A percentile compares a stretch with the other conserved stretches of the same genome.
Evolutionary conservation across 306 rosid species (phyloP).

Genomic region (Clitoria ternatea): DNA sequence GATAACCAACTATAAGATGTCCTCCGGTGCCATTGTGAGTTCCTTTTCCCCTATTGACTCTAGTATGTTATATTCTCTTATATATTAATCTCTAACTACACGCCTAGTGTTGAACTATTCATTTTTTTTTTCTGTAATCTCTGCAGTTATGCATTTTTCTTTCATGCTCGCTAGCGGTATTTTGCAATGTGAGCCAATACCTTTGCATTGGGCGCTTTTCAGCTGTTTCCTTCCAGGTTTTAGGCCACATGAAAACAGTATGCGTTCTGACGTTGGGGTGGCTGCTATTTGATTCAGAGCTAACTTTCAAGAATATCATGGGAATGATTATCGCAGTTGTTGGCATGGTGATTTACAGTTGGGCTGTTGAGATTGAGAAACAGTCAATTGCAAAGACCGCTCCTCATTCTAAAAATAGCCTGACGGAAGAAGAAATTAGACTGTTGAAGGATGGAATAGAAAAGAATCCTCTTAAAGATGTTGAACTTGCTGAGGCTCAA

Average conservation of each 20-base stretch:
- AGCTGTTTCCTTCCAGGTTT: constrained; percentile 87
- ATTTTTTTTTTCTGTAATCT: constrained; percentile 5
- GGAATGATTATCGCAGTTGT: constrained; percentile 74
- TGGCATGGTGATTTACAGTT: constrained; percentile 90
- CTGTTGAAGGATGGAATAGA: constrained; percentile 63
- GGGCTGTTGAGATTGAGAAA: constrained; percentile 82
- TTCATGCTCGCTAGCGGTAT: constrained; percentile 76
- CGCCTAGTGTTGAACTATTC: background rate
- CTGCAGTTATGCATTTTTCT: constrained; percentile 76
- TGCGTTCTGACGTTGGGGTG: constrained; percentile 87
- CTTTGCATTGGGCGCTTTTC: constrained; percentile 94
- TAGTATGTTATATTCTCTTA: constrained; percentile 14
- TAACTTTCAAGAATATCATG: constrained; percentile 74
- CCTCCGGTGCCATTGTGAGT: constrained; percentile 79
- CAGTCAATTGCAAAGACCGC: constrained; percentile 41
- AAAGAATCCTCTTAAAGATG: constrained; percentile 41
- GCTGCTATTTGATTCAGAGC: constrained; percentile 83
- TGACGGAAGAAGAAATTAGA: constrained; percentile 81
- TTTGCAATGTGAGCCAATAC: constrained; percentile 90
- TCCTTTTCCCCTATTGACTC: background rate
- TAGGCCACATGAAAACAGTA: constrained; percentile 95
- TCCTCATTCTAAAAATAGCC: constrained; percentile 53
- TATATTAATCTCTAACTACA: background rate
- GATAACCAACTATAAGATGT: constrained; percentile 64
- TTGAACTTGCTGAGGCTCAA: constrained; percentile 60